phyloP scores from a whole-genome alignment of 1,284 basidiomycete species.

The Mycosarcoma maydis region DNA sequence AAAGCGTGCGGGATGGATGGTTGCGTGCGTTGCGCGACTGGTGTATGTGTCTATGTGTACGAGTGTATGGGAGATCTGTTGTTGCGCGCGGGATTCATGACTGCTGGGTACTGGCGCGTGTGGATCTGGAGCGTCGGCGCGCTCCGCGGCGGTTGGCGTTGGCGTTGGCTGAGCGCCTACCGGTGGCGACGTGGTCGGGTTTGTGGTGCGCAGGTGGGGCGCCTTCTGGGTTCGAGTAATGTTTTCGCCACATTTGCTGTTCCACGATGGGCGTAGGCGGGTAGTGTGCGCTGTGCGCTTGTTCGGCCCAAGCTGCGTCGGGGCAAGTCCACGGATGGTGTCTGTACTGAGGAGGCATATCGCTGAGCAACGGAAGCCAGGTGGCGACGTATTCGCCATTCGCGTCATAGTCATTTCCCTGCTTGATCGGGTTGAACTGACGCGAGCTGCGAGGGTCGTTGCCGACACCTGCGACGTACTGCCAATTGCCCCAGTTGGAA shows the following conservation, averaged over 20 bases:
- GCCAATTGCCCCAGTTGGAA: slow-evolving; percentile 57
- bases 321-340: slow-evolving; percentile 55
- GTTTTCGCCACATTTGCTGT: slow-evolving; percentile 54
- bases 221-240: slow-evolving; percentile 39
- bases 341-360: slow-evolving; percentile 10
- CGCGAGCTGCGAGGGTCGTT: slow-evolving; percentile 57
- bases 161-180: slow-evolving; percentile 66
- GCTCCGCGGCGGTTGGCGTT: slow-evolving; percentile 66
- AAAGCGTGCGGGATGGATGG: no score
- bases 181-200: no score
- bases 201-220: no score
- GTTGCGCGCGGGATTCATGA: no score
- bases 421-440: slow-evolving; percentile 63
- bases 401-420: slow-evolving; percentile 57
- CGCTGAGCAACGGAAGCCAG: slow-evolving; percentile 43
- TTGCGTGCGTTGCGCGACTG: no score
- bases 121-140: no score
- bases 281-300: slow-evolving; percentile 12
- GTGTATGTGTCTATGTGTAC: no score
- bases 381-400: slow-evolving; percentile 49
- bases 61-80: no score
- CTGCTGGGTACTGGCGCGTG: no score
- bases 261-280: slow-evolving; percentile 51
- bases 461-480: slow-evolving; percentile 61
- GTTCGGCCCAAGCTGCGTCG: background rate